Evolutionary conservation across 305 asterid genomes (phyloP), one percentile per base, ranked within the genome.

Genomic region (Fraxinus paxiana): DNA sequence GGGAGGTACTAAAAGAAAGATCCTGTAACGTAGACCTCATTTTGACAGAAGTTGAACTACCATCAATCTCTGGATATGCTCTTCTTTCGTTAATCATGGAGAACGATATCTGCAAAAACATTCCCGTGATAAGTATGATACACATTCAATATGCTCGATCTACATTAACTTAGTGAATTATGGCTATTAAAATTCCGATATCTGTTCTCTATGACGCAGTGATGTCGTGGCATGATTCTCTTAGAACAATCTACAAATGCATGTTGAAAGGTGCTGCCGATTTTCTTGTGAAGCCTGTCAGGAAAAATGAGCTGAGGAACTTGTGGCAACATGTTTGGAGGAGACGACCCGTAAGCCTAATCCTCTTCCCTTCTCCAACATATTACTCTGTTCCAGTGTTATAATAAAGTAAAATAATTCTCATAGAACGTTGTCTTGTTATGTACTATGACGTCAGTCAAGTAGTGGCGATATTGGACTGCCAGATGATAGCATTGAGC

Each of bases 311-410:
- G 93, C 90, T 96, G 83, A 91, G 90, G 84, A 94, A 96, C 86
- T 84, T 96, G 88, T 96, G 98, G 99, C 98, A 92, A 89, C 99
- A 96, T 70, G 95, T 94, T 69, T 96, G 99, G 99, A 94, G 98
- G 90, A 94, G 93, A 89, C 97, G 88, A 91, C 88, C 92, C 75
- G 99, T 96, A 89, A 89, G 97, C 83, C 37, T 75, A n/a, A 77
- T 80, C 38, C 75, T 51, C 41, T 0, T 0, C 31, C 35, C 84
- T 79, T 73, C 70, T 83, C 18, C 70, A 46, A 30, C 35, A 34
- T 35, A 80, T 72, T 5, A 48, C 56, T 28, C 79, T 41, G 63
- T 63, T 76, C 38, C 31, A 67, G 30, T 48, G 28, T 24, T 24
- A 59, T 33, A 54, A n/a, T 48, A 61, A 30, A 26, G 81, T 78